Conservation (phyloP, 345 rosid species). For the Populus nigra region DNA sequence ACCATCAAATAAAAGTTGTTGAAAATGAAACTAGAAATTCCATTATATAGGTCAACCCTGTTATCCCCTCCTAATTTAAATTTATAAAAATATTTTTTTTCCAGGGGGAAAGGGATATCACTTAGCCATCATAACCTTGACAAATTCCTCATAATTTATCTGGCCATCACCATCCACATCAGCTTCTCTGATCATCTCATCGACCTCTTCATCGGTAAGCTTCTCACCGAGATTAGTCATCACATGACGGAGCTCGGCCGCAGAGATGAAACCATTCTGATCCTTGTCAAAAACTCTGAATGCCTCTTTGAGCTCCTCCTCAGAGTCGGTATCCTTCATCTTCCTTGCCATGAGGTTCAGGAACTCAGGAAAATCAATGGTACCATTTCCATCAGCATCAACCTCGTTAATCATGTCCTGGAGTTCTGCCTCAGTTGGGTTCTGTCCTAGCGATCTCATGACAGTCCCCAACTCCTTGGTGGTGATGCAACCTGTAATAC, state of each 20-base stretch:
- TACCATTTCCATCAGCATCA: slow-evolving; percentile 55
- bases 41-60: not conserved
- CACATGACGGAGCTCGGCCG: slow-evolving; percentile 56
- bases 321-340: slow-evolving; percentile 62
- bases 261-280: slow-evolving; percentile 50
- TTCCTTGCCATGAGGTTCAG: slow-evolving; percentile 59
- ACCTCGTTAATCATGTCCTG: slow-evolving; percentile 58
- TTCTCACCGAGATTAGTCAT: slow-evolving; percentile 62
- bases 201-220: slow-evolving; percentile 53
- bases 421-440: slow-evolving; percentile 53
- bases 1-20: not conserved
- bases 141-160: slow-evolving; percentile 58
- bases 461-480: slow-evolving; percentile 54
- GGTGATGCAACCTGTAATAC: slow-evolving; percentile 41
- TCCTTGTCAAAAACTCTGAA: slow-evolving; percentile 55
- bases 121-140: slow-evolving; percentile 64
- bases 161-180: slow-evolving; percentile 63
- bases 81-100: not conserved
- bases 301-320: slow-evolving; percentile 62
- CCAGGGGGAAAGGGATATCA: slow-evolving; percentile 11
- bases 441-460: slow-evolving; percentile 56
- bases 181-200: slow-evolving; percentile 57
- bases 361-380: slow-evolving; percentile 56
- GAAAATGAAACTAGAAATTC: not conserved
- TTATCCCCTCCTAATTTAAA: not conserved